These are phyloP conservation scores for Ogataea paraovalis DNA, from an alignment of 805 yeast species.

Conservation along the genomic window DNA sequence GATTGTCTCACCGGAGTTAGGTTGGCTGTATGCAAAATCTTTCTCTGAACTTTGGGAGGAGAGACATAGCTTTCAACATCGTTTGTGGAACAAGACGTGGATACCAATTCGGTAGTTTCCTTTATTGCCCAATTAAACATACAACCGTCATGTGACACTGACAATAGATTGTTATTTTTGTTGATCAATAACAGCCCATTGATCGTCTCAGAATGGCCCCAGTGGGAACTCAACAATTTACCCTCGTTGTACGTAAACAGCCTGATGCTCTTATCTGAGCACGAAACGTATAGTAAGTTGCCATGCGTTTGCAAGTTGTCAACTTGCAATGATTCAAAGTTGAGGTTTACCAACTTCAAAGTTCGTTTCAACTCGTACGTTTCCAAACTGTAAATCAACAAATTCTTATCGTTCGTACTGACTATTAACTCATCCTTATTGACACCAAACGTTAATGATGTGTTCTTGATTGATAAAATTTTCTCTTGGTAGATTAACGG, in stretches of 20 bases:
- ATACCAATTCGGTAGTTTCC: conserved; percentile 7
- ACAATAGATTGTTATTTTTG: conserved; percentile 25
- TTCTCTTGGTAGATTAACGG: conserved; percentile 36
- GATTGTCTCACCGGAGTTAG: neutral
- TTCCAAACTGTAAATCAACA: conserved; percentile 34
- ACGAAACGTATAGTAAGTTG: conserved; percentile 36
- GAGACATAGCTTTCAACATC: conserved; percentile 2
- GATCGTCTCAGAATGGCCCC: conserved; percentile 59
- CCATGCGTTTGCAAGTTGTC: conserved; percentile 39
- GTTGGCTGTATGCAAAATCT: conserved; percentile 13
- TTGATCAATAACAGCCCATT: conserved; percentile 35
- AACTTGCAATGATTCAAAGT: conserved; percentile 39
- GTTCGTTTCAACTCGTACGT: conserved; percentile 35
- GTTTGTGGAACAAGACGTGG: conserved; percentile 4
- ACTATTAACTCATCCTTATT: conserved; percentile 40
- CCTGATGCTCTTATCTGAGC: conserved; percentile 57
- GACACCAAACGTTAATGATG: conserved; percentile 44
- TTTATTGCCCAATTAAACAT: conserved; percentile 43
- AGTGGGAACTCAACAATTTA: conserved; percentile 43
- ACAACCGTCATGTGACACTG: conserved; percentile 53
- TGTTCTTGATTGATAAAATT: conserved; percentile 45
- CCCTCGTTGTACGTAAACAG: conserved; percentile 44
- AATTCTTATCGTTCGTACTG: conserved; percentile 48
- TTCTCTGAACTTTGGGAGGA: conserved; percentile 23
- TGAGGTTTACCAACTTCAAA: conserved; percentile 40